Evolutionary conservation across 805 yeast species (phyloP).

Genomic region (Phaffomyces thermotolerans): DNA sequence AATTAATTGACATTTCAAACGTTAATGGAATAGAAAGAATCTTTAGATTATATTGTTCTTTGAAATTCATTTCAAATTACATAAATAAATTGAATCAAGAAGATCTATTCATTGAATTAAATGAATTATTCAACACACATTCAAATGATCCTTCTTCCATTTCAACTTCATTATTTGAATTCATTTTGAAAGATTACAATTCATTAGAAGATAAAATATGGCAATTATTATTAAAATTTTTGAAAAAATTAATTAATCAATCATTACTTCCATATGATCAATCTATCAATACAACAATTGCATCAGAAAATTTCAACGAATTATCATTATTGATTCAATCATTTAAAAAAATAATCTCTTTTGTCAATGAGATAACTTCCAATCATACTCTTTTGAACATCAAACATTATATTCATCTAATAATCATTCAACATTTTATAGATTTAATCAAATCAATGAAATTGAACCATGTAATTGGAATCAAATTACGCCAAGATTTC

Average conservation of each 20-base stretch:
- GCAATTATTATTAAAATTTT: constrained; percentile 25
- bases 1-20: constrained; percentile 17
- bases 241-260: constrained; percentile 23
- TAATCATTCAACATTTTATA: no score
- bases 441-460: no score
- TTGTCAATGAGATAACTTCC: constrained; percentile 14
- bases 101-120: constrained; percentile 21
- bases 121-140: constrained; percentile 16
- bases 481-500: no score
- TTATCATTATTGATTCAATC: constrained; percentile 20
- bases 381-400: constrained; percentile 15
- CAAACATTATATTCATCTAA: constrained; percentile 15
- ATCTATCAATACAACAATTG: no score
- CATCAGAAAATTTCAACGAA: constrained; percentile 19
- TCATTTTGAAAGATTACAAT: constrained; percentile 23
- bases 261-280: constrained; percentile 6
- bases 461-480: no score
- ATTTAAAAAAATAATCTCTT: constrained; percentile 17
- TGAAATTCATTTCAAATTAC: constrained; percentile 15
- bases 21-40: constrained; percentile 23
- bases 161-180: constrained; percentile 23
- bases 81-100: constrained; percentile 22
- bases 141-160: constrained; percentile 12
- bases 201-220: constrained; percentile 24
- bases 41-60: constrained; percentile 22